These are phyloP conservation scores for Pharnaceum exiguum DNA, from an alignment of 148 eudicot species.

Conservation along the genomic window DNA sequence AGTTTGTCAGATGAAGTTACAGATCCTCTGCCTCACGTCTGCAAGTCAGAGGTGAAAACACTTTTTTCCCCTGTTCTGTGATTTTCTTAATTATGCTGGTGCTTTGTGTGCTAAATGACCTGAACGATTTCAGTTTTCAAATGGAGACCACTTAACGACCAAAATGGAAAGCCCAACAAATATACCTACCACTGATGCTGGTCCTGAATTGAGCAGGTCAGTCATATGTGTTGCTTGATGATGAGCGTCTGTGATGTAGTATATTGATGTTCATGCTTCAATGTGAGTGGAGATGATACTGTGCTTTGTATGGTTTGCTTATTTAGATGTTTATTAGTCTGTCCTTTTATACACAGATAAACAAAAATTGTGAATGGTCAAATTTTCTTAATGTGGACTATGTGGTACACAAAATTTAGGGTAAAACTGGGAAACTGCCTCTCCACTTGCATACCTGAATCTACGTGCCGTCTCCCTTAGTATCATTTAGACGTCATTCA, in stretches of 20 bases:
- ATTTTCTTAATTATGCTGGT: not conserved
- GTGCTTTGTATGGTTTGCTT: too few species aligned
- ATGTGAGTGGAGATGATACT: not conserved
- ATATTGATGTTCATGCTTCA: not conserved
- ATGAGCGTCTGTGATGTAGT: not conserved
- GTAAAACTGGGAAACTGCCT: too few species aligned
- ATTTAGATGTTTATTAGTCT: too few species aligned
- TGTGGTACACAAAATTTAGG: too few species aligned
- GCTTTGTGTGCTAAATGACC: constrained; percentile 7
- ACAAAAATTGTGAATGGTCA: too few species aligned
- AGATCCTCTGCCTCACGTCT: constrained; percentile 4
- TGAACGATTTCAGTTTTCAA: constrained; percentile 12
- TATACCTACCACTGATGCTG: not conserved
- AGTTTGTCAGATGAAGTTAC: constrained; percentile 15
- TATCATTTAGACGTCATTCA: too few species aligned
- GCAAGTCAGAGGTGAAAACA: constrained; percentile 5
- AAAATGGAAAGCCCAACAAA: not conserved
- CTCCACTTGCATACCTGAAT: too few species aligned
- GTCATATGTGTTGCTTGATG: constrained; percentile 3
- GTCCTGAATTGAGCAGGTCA: constrained; percentile 15
- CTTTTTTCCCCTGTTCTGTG: not conserved
- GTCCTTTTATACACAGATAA: too few species aligned
- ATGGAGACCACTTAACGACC: constrained; percentile 1
- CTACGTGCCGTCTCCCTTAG: too few species aligned
- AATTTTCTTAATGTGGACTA: too few species aligned